Conservation (phyloP, 495 filamentous ascomycete genomes). For the Jackrogersella minutella region DNA sequence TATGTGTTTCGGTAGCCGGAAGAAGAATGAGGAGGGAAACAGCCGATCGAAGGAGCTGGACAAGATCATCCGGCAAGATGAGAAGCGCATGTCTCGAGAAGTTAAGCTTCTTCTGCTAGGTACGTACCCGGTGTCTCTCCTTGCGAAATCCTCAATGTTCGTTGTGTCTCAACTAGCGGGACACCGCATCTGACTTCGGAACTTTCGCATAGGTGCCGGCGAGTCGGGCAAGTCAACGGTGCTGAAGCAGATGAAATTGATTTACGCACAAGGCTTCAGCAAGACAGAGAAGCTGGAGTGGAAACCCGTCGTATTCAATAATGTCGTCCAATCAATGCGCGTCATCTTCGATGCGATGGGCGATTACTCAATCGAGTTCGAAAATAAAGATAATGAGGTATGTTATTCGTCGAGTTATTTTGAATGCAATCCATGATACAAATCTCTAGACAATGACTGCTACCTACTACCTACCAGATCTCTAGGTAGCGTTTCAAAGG, state of each 20-base stretch:
- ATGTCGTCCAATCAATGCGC: slow-evolving; percentile 87
- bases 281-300: slow-evolving; percentile 91
- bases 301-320: slow-evolving; percentile 92
- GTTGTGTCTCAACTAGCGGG: slow-evolving; percentile 32
- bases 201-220: slow-evolving; percentile 75
- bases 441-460: no score
- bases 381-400: slow-evolving; percentile 80
- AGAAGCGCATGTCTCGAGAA: slow-evolving; percentile 79
- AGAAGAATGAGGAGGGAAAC: slow-evolving; percentile 56
- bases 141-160: slow-evolving; percentile 16
- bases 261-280: slow-evolving; percentile 92
- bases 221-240: slow-evolving; percentile 99
- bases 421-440: slow-evolving; percentile 33
- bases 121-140: slow-evolving; percentile 51
- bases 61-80: slow-evolving; percentile 76
- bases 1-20: slow-evolving; percentile 72
- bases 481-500: no score
- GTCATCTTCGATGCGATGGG: slow-evolving; percentile 94
- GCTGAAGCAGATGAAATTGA: slow-evolving; percentile 99
- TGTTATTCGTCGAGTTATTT: slow-evolving; percentile 45
- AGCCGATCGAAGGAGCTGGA: slow-evolving; percentile 74
- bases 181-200: slow-evolving; percentile 40
- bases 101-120: slow-evolving; percentile 87
- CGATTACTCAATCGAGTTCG: slow-evolving; percentile 77
- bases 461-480: no score